These are phyloP conservation scores for Chrysoporthe deuterocubensis DNA, from an alignment of 2,329 filamentous ascomycete genomes.

Conservation along the genomic window DNA sequence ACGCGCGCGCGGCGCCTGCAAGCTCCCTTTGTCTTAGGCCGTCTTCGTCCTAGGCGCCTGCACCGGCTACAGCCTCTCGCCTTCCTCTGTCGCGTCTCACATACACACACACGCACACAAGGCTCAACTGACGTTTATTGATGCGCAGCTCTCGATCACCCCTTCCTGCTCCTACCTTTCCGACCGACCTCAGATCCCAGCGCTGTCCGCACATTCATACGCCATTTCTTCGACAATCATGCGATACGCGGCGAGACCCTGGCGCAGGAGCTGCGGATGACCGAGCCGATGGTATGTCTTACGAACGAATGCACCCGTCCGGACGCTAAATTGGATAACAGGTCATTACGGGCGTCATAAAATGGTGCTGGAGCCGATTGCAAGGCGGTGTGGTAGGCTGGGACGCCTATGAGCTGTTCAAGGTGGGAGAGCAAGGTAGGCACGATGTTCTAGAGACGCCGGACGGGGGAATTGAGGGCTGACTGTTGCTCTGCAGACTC, in stretches of 20 bases:
- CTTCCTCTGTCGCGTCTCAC: conserved; percentile 26
- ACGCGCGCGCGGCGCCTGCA: conserved; percentile 18
- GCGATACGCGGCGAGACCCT: conserved; percentile 72
- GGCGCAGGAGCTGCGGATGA: conserved; percentile 85
- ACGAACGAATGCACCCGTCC: conserved; percentile 2
- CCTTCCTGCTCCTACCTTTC: conserved; percentile 93
- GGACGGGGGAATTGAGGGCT: background rate
- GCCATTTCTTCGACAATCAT: conserved; percentile 83
- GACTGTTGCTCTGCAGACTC: conserved; percentile 66
- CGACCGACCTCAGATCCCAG: conserved; percentile 91
- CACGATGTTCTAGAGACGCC: conserved; percentile 18
- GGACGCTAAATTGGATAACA: conserved; percentile 45
- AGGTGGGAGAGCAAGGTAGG: conserved; percentile 87
- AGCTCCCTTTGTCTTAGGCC: conserved; percentile 24
- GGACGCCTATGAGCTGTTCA: conserved; percentile 97
- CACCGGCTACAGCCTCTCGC: conserved; percentile 23
- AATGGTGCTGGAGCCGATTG: conserved; percentile 98
- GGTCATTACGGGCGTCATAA: conserved; percentile 91
- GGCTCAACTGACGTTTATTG: conserved; percentile 17
- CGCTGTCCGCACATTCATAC: conserved; percentile 87
- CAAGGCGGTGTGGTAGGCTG: conserved; percentile 91
- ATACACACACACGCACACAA: conserved; percentile 6
- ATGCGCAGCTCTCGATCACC: conserved; percentile 76
- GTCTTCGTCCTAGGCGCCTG: conserved; percentile 24
- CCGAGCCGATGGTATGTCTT: conserved; percentile 82